Evolutionary conservation across 495 filamentous ascomycete species (phyloP).

Genomic region (Aspergillus bertholletiae): DNA sequence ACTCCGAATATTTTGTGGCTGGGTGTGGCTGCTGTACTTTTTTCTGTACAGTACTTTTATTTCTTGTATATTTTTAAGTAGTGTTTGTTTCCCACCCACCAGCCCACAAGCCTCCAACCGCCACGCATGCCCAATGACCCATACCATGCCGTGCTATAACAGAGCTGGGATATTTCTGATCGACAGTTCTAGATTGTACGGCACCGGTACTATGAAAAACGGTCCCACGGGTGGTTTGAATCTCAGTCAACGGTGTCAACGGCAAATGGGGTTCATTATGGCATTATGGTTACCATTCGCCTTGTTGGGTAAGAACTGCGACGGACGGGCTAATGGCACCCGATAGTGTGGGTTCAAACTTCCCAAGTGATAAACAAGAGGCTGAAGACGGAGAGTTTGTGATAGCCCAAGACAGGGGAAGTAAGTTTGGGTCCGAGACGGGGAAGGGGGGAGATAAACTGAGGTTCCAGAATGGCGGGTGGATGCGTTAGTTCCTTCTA

Average conservation of each 20-base stretch:
- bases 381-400: not conserved
- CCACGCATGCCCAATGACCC: not conserved
- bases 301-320: not conserved
- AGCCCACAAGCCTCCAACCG: not conserved
- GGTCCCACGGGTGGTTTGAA: not conserved
- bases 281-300: not conserved
- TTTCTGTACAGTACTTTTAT: not conserved
- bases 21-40: not conserved
- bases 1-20: too few relatives aligned
- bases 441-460: slow-evolving; percentile 7
- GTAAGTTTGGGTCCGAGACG: slow-evolving; percentile 4
- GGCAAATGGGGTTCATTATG: not conserved
- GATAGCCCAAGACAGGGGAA: not conserved
- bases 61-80: not conserved
- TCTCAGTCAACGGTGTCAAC: not conserved
- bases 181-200: not conserved
- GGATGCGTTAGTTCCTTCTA: slow-evolving; percentile 9
- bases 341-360: not conserved
- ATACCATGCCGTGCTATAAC: not conserved
- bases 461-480: slow-evolving; percentile 23
- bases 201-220: not conserved
- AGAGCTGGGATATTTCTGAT: not conserved
- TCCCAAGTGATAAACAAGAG: not conserved
- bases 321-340: not conserved
- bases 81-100: not conserved